A percentile compares a stretch with the other conserved stretches of the same genome.
Conservation (phyloP, 2,329 filamentous ascomycete genomes). For the Stemphylium lycopersici region DNA sequence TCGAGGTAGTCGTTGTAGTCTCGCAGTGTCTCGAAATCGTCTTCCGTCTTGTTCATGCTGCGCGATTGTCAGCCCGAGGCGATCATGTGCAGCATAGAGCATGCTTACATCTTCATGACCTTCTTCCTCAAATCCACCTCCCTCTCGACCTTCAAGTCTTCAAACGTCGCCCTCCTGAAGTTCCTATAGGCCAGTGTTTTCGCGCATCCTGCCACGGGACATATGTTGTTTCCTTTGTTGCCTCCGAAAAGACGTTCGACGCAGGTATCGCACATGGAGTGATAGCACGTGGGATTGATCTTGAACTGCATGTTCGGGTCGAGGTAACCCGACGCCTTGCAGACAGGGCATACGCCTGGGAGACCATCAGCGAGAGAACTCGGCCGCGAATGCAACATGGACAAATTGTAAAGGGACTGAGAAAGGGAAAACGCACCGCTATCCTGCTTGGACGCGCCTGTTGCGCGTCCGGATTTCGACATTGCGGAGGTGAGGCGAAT, state of each 20-base stretch:
- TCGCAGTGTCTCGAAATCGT: constrained; percentile 84
- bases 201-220: constrained; percentile 86
- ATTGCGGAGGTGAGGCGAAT: constrained; percentile 33
- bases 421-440: constrained; percentile 47
- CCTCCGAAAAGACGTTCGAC: constrained; percentile 81
- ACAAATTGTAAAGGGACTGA: constrained; percentile 37
- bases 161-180: constrained; percentile 89
- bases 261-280: constrained; percentile 97
- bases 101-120: constrained; percentile 65
- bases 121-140: constrained; percentile 90
- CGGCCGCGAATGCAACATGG: constrained; percentile 29
- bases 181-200: constrained; percentile 83
- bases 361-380: constrained; percentile 33
- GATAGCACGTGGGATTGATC: constrained; percentile 98
- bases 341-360: constrained; percentile 88
- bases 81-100: background rate
- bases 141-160: constrained; percentile 83
- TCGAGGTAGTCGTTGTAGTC: constrained; percentile 96
- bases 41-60: constrained; percentile 86
- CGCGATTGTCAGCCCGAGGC: constrained; percentile 6
- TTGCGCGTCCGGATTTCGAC: constrained; percentile 43
- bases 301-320: constrained; percentile 93
- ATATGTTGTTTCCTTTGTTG: constrained; percentile 86
- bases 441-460: constrained; percentile 43
- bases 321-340: constrained; percentile 95